Evolutionary conservation across 1,139 yeast genomes (phyloP).

Genomic region (Saccharomycopsis hybrid): DNA sequence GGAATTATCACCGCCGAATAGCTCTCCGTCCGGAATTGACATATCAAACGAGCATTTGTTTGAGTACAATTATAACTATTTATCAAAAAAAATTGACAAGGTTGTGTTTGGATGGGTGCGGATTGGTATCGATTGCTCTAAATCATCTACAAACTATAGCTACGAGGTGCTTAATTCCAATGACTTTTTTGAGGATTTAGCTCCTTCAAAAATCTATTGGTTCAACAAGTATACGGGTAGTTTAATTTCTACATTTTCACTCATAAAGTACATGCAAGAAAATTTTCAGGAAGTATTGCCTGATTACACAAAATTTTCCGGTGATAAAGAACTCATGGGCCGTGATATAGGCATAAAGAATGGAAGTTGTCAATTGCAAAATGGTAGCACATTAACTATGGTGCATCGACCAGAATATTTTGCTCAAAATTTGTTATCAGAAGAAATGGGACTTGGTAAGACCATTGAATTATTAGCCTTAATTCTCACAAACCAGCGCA

Average conservation of each 20-base stretch:
- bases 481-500: slow-evolving; percentile 47
- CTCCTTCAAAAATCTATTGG: slow-evolving; percentile 30
- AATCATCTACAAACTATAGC: not conserved
- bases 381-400: too few relatives aligned
- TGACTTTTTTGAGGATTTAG: slow-evolving; percentile 10
- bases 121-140: slow-evolving; percentile 1
- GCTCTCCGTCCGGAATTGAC: not conserved
- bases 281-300: slow-evolving; percentile 13
- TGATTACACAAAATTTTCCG: not conserved
- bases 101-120: slow-evolving; percentile 50
- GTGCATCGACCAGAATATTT: slow-evolving; percentile 26
- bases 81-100: slow-evolving; percentile 30
- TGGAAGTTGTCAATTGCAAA: not conserved
- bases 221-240: slow-evolving; percentile 47
- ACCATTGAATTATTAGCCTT: slow-evolving; percentile 78
- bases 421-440: slow-evolving; percentile 72
- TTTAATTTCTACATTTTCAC: slow-evolving; percentile 32
- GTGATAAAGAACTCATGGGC: slow-evolving; percentile 23
- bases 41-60: slow-evolving; percentile 19
- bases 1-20: too few relatives aligned
- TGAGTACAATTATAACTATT: slow-evolving; percentile 22
- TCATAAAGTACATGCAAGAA: slow-evolving; percentile 27
- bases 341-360: slow-evolving; percentile 16
- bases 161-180: not conserved
- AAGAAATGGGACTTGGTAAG: slow-evolving; percentile 97